Conservation (phyloP, 1,139 yeast genomes). For the Yamadazyma trypodendri region DNA sequence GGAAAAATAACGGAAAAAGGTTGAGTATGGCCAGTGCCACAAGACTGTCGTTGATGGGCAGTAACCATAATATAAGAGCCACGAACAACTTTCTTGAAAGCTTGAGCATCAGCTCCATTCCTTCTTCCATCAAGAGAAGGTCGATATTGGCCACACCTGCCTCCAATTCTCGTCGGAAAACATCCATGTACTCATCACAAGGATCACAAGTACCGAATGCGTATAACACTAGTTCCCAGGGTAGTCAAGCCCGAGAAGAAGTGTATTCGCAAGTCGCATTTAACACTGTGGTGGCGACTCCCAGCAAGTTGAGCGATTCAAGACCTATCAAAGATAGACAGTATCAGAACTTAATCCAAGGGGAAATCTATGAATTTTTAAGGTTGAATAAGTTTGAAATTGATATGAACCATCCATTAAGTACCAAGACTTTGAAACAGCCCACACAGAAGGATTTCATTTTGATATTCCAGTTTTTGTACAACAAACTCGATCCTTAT, state of each 20-base stretch:
- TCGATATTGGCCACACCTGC: constrained; percentile 44
- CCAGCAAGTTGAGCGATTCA: constrained; percentile 4
- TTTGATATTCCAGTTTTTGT: constrained; percentile 75
- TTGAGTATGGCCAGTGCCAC: constrained; percentile 39
- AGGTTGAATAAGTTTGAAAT: constrained; percentile 63
- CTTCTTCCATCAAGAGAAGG: constrained; percentile 25
- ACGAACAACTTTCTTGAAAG: constrained; percentile 4
- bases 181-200: constrained; percentile 15
- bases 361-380: constrained; percentile 66
- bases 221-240: background rate
- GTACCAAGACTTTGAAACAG: constrained; percentile 61
- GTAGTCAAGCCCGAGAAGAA: constrained; percentile 1
- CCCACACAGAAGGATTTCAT: constrained; percentile 91
- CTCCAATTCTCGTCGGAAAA: constrained; percentile 29
- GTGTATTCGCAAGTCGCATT: constrained; percentile 9
- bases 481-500: constrained; percentile 75
- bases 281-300: constrained; percentile 4
- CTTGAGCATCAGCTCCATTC: constrained; percentile 9
- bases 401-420: constrained; percentile 69
- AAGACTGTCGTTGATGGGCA: constrained; percentile 27
- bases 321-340: constrained; percentile 74
- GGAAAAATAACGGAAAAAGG: constrained; percentile 30
- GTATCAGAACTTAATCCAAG: constrained; percentile 64
- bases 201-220: constrained; percentile 4
- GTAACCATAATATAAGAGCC: background rate